phyloP scores from a whole-genome alignment of 345 rosid genomes.

The Ceriops tagal region DNA sequence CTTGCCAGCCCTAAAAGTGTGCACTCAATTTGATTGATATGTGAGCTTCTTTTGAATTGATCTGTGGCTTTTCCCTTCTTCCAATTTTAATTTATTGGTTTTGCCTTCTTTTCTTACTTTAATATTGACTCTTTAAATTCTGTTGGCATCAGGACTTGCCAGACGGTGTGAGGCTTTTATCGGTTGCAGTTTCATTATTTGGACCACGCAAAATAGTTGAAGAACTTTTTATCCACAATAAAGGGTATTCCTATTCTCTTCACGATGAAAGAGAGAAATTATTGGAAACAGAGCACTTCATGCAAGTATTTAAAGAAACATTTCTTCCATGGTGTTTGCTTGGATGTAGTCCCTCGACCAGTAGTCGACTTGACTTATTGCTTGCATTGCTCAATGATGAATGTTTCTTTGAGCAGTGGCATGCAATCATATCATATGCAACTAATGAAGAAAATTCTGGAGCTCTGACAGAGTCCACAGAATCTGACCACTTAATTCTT shows the following conservation, averaged over 20 bases:
- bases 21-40: too few relatives aligned
- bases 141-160: conserved; percentile 51
- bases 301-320: conserved; percentile 53
- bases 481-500: conserved; percentile 35
- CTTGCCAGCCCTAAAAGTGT: too few relatives aligned
- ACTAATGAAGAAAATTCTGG: conserved; percentile 37
- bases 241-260: conserved; percentile 23
- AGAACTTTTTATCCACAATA: conserved; percentile 31
- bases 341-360: conserved; percentile 41
- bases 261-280: conserved; percentile 35
- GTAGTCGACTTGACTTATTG: conserved; percentile 65
- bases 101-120: background rate
- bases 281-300: conserved; percentile 41
- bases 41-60: too few relatives aligned
- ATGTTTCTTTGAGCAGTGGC: conserved; percentile 71
- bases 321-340: conserved; percentile 87
- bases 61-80: background rate
- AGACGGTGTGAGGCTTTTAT: conserved; percentile 68
- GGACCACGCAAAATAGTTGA: conserved; percentile 64
- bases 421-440: conserved; percentile 52
- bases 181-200: conserved; percentile 66
- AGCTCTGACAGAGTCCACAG: conserved; percentile 24
- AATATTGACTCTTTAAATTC: background rate
- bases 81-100: background rate
- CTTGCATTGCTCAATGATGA: conserved; percentile 77